These are phyloP conservation scores for Aureobasidium sp. DNA, from an alignment of 2,329 filamentous ascomycete genomes.

Conservation along the genomic window DNA sequence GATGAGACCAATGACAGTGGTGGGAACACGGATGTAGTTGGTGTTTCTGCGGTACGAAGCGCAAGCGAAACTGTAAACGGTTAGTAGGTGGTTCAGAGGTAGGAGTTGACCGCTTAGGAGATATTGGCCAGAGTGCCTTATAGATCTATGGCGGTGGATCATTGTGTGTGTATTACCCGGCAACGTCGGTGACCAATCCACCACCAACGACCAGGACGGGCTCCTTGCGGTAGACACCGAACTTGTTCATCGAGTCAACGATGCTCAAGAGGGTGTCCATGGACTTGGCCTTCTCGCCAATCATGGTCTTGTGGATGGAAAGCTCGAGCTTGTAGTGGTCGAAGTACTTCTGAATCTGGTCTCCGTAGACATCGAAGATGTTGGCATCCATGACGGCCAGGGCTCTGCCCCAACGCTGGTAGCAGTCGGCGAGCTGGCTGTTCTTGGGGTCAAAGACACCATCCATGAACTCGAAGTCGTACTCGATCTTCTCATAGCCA, in stretches of 20 bases:
- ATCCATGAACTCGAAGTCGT: conserved; percentile 66
- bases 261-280: conserved; percentile 62
- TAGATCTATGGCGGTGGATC: conserved; percentile 32
- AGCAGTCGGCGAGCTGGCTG: conserved; percentile 55
- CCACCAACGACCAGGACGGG: conserved; percentile 60
- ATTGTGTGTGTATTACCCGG: conserved; percentile 48
- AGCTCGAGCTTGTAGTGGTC: conserved; percentile 54
- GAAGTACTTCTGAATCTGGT: conserved; percentile 60
- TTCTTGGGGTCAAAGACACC: conserved; percentile 57
- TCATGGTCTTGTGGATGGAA: conserved; percentile 63
- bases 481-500: conserved; percentile 68
- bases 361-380: conserved; percentile 60
- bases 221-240: conserved; percentile 61
- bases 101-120: conserved; percentile 22
- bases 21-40: conserved; percentile 66
- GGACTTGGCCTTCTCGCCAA: conserved; percentile 67
- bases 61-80: conserved; percentile 52
- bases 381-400: conserved; percentile 64
- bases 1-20: conserved; percentile 66
- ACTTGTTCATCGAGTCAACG: conserved; percentile 66
- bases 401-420: conserved; percentile 56
- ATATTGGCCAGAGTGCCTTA: conserved; percentile 43
- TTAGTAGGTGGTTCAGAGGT: conserved; percentile 20
- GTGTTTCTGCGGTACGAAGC: conserved; percentile 64
- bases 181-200: conserved; percentile 64